Evolutionary conservation across 73 alveolate species (phyloP).

Genomic region (Paramecium bursaria): DNA sequence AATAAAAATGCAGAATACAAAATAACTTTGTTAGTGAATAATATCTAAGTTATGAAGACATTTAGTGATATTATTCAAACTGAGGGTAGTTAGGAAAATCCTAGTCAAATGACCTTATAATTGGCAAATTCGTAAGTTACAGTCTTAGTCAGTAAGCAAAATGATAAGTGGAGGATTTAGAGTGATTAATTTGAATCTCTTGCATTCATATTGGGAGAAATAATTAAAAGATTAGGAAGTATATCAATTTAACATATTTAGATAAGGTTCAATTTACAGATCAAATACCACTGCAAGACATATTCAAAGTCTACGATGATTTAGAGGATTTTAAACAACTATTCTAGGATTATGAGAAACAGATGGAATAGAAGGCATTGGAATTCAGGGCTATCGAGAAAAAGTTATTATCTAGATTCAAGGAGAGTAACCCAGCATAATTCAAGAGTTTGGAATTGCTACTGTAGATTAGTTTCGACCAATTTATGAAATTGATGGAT

Average conservation of each 20-base stretch:
- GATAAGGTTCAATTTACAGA: conserved; percentile 41
- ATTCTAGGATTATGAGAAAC: conserved; percentile 35
- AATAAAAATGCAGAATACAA: conserved; percentile 62
- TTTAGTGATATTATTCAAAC: conserved; percentile 23
- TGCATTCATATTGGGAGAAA: not conserved
- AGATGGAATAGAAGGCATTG: conserved; percentile 63
- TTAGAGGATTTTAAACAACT: conserved; percentile 9
- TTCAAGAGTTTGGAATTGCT: conserved; percentile 43
- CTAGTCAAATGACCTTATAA: conserved; percentile 27
- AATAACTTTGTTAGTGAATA: conserved; percentile 35
- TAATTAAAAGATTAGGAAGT: not conserved
- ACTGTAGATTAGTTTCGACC: conserved; percentile 29
- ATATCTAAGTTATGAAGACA: not conserved
- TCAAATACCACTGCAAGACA: conserved; percentile 59
- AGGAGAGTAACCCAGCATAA: conserved; percentile 69
- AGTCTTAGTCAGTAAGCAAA: conserved; percentile 43
- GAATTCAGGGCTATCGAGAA: conserved; percentile 68
- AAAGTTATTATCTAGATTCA: conserved; percentile 57
- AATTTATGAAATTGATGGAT: conserved; percentile 46
- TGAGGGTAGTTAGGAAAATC: not conserved
- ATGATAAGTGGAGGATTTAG: conserved; percentile 61
- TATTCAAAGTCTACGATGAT: conserved; percentile 62
- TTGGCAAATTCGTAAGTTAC: conserved; percentile 5
- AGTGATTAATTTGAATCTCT: conserved; percentile 60
- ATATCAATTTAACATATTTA: not conserved